Base-by-base conservation (phyloP, 2,329 filamentous ascomycete genomes). In the Rutstroemia sp. region DNA sequence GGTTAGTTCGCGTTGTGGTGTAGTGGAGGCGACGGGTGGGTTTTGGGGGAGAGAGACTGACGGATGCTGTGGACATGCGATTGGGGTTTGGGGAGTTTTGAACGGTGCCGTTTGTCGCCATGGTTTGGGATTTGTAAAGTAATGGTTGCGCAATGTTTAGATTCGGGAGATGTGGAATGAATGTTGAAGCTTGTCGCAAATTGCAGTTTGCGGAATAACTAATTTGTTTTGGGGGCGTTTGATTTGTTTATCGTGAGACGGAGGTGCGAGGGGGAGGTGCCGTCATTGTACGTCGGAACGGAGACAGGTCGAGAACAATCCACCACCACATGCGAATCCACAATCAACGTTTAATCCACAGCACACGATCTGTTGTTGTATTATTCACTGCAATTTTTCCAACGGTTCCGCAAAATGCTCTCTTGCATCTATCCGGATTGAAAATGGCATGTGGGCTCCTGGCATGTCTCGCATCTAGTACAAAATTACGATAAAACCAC, bases 1-100 rank as follows among this genome's bases (percentile, higher is more conserved):
- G 23, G 37, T 38, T 39, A n/a, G 19, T 30, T n/a, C 16, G 39
- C 10, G 21, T 39, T 19, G 54, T 38, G 17, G 27, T 17, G 37
- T 34, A 19, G 16, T 17, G 10, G 2, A 12, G 16, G 30, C 6
- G 23, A 56, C 1, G 9, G 45, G 37, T 39, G 7, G 14, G 16
- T 41, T 41, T 41, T n/a, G 38, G 4, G 16, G 17, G n/a, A 10
- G 39, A 2, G 19, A 8, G 39, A 58, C 60, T 21, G 42, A 65
- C 63, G 2, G 61, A 62, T 45, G 57, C 58, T 30, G 52, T 48
- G 10, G 62, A 64, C 25, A 57, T 44, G 30, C 60, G 58, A 56
- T 61, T 64, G 21, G 50, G 57, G 25, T 45, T 58, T 25, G 59
- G 60, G 42, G 63, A 61, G 55, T 58, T 63, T 48, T 42, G 39